Percentiles rank a stretch among this genome's conserved stretches.
Evolutionary conservation across 306 rosid genomes (phyloP).

Genomic region (Castanopsis chinensis): DNA sequence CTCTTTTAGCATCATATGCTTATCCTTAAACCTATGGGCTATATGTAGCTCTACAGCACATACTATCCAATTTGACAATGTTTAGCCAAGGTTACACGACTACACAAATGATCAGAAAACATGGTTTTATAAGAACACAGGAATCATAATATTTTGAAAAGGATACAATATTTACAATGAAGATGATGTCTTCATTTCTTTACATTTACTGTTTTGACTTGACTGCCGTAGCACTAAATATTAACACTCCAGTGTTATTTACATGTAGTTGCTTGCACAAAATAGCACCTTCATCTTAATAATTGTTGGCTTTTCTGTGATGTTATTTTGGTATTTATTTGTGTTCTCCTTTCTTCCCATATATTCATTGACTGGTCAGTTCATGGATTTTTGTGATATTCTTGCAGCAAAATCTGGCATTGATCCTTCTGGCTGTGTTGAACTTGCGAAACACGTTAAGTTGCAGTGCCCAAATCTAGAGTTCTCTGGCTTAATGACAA

Average conservation of each 20-base stretch:
- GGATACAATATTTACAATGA: too few species aligned
- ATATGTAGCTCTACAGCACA: neutral
- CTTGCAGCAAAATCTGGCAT: slow-evolving; percentile 53
- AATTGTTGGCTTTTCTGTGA: slow-evolving; percentile 6
- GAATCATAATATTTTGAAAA: neutral
- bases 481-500: slow-evolving; percentile 57
- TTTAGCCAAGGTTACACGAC: neutral
- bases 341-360: neutral
- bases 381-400: neutral
- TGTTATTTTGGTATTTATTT: neutral
- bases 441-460: slow-evolving; percentile 45
- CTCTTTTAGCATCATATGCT: neutral
- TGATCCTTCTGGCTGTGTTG: slow-evolving; percentile 41
- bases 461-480: slow-evolving; percentile 43
- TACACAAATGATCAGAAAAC: neutral
- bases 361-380: neutral
- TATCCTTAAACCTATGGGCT: neutral
- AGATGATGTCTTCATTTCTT: neutral
- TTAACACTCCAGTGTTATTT: neutral
- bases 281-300: neutral
- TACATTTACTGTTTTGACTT: neutral
- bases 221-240: neutral
- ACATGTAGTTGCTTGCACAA: neutral
- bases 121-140: neutral
- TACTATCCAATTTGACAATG: slow-evolving; percentile 10